Evolutionary conservation across 2,329 filamentous ascomycete species (phyloP), one percentile per base, ranked within the genome.

Genomic region (Trichocomaceae sp.): DNA sequence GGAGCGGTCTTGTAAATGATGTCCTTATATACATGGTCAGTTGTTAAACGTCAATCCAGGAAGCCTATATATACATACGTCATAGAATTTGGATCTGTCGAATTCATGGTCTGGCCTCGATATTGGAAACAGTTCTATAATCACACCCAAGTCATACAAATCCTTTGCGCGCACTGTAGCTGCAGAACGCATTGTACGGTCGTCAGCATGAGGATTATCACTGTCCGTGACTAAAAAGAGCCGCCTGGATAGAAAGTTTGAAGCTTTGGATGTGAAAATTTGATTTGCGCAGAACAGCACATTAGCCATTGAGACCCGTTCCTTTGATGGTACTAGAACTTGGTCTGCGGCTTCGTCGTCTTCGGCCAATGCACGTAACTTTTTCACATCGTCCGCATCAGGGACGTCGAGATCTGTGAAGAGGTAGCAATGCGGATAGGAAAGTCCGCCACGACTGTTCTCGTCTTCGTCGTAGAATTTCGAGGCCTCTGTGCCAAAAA

Each of bases 161-260:
- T 99, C 93, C 68, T 96, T 95, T 26, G 93, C 93, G 52, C 91
- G 83, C 5, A 93, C 89, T 6, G 88, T 85, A 3, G 93, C 89
- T 35, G 87, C 83, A 13, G 87, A 86, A 51, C 86, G 84, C 29
- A 86, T 77, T 7, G 80, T 77, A 71, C 91, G 93, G 67, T 88
- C 85, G 17, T 81, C 77, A 0, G 77, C 75, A 67, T 95, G 88
- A 3, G 93, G 93, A 60, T 90, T 81, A 68, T 97, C 93, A 60
- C 95, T 89, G 69, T 97, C 90, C 0, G 93, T 97, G 54, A 99
- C 89, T 59, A 99, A 83, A 72, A 99, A 99, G n/a, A 99, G 75
- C 33, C 93, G 83, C 58, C 92, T 80, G 5, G 92, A 97, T 3
- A 89, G 86, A 69, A 97, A 97, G 66, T 96, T 97, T 17, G 93